These are phyloP conservation scores for Metarhizium sp. DNA, from an alignment of 2,329 filamentous ascomycete genomes.

Conservation along the genomic window DNA sequence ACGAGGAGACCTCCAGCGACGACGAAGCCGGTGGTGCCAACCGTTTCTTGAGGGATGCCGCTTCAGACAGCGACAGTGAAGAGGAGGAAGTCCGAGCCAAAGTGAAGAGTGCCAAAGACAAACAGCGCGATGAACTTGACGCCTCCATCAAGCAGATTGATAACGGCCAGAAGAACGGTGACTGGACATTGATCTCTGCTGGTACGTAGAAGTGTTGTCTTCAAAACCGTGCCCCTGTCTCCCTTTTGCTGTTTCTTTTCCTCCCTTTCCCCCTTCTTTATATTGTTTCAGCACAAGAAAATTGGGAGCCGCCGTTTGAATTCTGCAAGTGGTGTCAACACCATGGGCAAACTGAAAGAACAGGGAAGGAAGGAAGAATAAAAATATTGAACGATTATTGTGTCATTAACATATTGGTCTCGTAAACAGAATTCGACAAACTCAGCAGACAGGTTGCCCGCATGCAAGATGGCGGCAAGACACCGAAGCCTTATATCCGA, in stretches of 20 bases:
- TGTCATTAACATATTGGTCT: slow-evolving; percentile 7
- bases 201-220: slow-evolving; percentile 45
- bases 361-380: not conserved
- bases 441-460: slow-evolving; percentile 79
- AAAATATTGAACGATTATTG: not conserved
- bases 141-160: slow-evolving; percentile 83
- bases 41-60: slow-evolving; percentile 71
- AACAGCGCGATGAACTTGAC: slow-evolving; percentile 90
- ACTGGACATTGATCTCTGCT: slow-evolving; percentile 87
- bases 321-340: not conserved
- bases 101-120: slow-evolving; percentile 97
- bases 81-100: slow-evolving; percentile 79
- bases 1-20: slow-evolving; percentile 49
- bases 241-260: too few species aligned
- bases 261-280: not conserved
- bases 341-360: too few species aligned
- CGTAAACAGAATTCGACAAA: slow-evolving; percentile 74
- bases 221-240: too few species aligned
- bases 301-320: not conserved
- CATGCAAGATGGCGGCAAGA: slow-evolving; percentile 65
- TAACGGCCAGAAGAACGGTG: slow-evolving; percentile 94
- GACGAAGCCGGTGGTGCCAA: slow-evolving; percentile 63
- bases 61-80: slow-evolving; percentile 71
- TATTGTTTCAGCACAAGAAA: not conserved
- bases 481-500: slow-evolving; percentile 88